phyloP scores from a whole-genome alignment of 179 eudicot species.

The Corrigiola litoralis region DNA sequence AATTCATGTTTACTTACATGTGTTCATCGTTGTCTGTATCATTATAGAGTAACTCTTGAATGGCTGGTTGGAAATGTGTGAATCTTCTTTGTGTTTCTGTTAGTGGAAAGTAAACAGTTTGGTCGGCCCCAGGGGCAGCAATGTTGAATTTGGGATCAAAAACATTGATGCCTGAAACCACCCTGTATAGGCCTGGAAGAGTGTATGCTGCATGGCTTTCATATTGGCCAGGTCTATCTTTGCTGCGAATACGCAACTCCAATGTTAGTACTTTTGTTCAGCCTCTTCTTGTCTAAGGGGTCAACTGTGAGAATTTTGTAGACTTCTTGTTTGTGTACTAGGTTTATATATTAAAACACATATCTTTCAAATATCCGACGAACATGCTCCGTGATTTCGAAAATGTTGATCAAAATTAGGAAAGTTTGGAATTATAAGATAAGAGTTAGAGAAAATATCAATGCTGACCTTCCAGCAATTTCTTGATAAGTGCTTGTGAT shows the following conservation, averaged over 20 bases:
- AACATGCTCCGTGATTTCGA: background rate
- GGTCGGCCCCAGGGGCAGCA: conserved; percentile 55
- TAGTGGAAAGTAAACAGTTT: conserved; percentile 42
- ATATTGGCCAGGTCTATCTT: conserved; percentile 49
- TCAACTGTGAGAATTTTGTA: background rate
- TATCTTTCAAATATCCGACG: background rate
- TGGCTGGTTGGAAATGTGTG: conserved; percentile 36
- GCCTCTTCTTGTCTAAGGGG: background rate
- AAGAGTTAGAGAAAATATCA: background rate
- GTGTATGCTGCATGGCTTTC: conserved; percentile 51
- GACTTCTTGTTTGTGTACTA: too few relatives aligned
- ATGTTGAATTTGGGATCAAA: conserved; percentile 58
- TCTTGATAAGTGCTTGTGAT: conserved; percentile 61
- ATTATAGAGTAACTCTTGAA: conserved; percentile 39
- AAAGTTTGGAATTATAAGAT: background rate
- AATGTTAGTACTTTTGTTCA: conserved; percentile 8
- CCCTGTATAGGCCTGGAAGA: conserved; percentile 49
- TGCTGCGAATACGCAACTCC: conserved; percentile 32
- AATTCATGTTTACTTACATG: conserved; percentile 27
- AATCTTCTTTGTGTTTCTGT: conserved; percentile 37
- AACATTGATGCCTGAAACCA: conserved; percentile 50
- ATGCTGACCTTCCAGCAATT: conserved; percentile 48
- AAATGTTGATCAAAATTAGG: background rate
- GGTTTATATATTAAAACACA: background rate
- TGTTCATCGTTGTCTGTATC: conserved; percentile 41